Percentiles rank a stretch among this genome's conserved stretches.
Conservation (phyloP, 2,329 filamentous ascomycete species). For the Diplodia mutila region DNA sequence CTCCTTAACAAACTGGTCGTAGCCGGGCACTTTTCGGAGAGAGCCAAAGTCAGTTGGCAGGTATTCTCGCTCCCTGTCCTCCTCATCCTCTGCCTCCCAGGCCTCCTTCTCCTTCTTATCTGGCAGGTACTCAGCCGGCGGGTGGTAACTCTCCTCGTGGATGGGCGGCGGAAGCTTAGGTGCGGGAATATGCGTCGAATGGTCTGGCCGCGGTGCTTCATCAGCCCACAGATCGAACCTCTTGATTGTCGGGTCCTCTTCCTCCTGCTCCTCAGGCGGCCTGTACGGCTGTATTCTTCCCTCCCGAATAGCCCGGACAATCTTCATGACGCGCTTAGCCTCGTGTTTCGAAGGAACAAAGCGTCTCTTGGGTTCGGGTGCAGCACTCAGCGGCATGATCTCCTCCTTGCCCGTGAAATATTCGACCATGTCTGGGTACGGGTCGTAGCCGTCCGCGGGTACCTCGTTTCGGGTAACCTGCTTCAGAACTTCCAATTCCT, state of each 20-base stretch:
- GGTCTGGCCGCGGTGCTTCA: conserved; percentile 78
- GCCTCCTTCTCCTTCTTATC: conserved; percentile 78
- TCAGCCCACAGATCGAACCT: conserved; percentile 95
- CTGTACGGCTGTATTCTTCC: conserved; percentile 92
- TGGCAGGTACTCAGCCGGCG: conserved; percentile 90
- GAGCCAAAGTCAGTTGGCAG: conserved; percentile 81
- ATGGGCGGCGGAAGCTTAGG: conserved; percentile 92
- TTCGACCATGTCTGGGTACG: conserved; percentile 89
- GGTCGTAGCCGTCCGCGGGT: conserved; percentile 86
- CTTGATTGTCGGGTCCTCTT: conserved; percentile 70
- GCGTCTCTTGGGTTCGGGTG: conserved; percentile 92
- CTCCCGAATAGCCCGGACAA: conserved; percentile 93
- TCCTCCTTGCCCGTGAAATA: conserved; percentile 92
- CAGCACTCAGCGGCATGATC: conserved; percentile 91
- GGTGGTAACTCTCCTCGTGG: conserved; percentile 96
- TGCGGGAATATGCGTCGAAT: conserved; percentile 92
- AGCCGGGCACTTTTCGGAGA: conserved; percentile 88
- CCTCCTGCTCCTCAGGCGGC: conserved; percentile 72
- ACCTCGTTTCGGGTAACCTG: conserved; percentile 88
- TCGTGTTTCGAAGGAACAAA: conserved; percentile 98
- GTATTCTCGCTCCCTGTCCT: conserved; percentile 89
- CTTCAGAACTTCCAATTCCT: conserved; percentile 86
- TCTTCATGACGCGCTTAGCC: conserved; percentile 93
- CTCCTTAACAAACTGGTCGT: conserved; percentile 88
- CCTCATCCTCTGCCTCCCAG: conserved; percentile 85